Percentiles rank a stretch among this genome's conserved stretches.
phyloP scores from a whole-genome alignment of 2,329 filamentous ascomycete species.

The Penicillium sumatraense region DNA sequence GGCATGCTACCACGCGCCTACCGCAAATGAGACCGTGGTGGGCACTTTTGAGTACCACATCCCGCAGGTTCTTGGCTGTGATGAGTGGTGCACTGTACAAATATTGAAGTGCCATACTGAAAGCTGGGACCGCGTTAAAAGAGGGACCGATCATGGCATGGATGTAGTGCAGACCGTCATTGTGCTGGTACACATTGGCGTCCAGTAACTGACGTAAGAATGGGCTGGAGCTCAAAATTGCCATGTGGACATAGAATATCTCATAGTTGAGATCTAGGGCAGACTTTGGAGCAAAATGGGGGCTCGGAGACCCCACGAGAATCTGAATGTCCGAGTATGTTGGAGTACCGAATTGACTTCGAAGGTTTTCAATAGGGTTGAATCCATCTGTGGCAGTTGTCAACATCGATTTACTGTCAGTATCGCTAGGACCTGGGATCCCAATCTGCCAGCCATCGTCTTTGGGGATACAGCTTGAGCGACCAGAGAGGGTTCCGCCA shows the following conservation, averaged over 20 bases:
- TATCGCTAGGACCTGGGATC: not conserved
- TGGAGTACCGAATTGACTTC: not conserved
- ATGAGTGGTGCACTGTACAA: not conserved
- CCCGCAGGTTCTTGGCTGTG: not conserved
- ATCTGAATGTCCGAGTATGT: not conserved
- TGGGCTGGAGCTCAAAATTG: not conserved
- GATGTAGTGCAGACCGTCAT: not conserved
- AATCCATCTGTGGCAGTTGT: not conserved
- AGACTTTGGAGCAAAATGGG: not conserved
- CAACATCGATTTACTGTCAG: not conserved
- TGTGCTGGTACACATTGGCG: not conserved
- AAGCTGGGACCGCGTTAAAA: not conserved
- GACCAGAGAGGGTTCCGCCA: not conserved
- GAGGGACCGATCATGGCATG: not conserved
- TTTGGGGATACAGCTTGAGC: not conserved
- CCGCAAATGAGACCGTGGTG: not conserved
- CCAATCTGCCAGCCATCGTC: not conserved
- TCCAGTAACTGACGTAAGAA: not conserved
- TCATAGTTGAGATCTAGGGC: not conserved
- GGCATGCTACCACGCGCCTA: not conserved
- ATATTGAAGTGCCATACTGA: not conserved
- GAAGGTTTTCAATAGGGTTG: not conserved
- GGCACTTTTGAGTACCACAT: not conserved
- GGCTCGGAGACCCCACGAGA: not conserved
- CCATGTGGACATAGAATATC: not conserved